Percentiles rank a stretch among this genome's conserved stretches.
These are phyloP conservation scores for Aspergillus cavernicola DNA, from an alignment of 495 filamentous ascomycete species.

Conservation along the genomic window DNA sequence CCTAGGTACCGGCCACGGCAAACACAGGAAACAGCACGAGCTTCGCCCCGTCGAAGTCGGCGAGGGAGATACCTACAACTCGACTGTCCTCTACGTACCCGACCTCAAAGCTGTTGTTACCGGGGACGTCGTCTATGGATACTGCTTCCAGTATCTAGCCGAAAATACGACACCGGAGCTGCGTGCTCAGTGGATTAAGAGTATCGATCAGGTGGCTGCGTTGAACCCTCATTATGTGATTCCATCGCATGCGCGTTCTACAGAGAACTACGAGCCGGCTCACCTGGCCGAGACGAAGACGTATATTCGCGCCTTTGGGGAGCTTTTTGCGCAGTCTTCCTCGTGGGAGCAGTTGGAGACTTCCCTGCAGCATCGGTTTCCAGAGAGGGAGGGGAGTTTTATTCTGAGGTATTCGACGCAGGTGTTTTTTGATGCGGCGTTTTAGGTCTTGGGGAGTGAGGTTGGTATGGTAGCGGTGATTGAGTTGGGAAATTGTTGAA, in stretches of 20 bases:
- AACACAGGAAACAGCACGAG: not conserved
- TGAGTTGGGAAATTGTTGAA: too few species aligned
- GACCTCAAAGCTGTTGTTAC: slow-evolving; percentile 25
- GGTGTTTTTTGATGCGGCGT: not conserved
- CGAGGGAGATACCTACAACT: slow-evolving; percentile 28
- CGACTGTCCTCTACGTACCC: slow-evolving; percentile 28
- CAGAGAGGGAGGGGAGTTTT: not conserved
- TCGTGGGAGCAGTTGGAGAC: not conserved
- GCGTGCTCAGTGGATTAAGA: slow-evolving; percentile 5
- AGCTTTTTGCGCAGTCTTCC: not conserved
- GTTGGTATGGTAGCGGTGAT: too few species aligned
- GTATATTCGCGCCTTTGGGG: slow-evolving; percentile 19
- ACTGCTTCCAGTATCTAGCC: slow-evolving; percentile 30
- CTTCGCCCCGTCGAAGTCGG: slow-evolving; percentile 26
- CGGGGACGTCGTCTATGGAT: slow-evolving; percentile 37
- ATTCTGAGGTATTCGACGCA: not conserved
- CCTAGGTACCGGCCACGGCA: not conserved
- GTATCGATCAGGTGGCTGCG: slow-evolving; percentile 27
- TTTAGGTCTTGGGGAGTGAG: too few species aligned
- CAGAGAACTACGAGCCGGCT: slow-evolving; percentile 22
- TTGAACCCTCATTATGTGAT: slow-evolving; percentile 30
- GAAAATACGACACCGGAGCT: slow-evolving; percentile 27
- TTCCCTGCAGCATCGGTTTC: not conserved
- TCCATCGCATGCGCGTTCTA: slow-evolving; percentile 26
- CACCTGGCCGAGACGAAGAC: slow-evolving; percentile 21